Evolutionary conservation across 768 basidiomycete species (phyloP), one percentile per base, ranked within the genome.

Genomic region (Podaxis sp.): DNA sequence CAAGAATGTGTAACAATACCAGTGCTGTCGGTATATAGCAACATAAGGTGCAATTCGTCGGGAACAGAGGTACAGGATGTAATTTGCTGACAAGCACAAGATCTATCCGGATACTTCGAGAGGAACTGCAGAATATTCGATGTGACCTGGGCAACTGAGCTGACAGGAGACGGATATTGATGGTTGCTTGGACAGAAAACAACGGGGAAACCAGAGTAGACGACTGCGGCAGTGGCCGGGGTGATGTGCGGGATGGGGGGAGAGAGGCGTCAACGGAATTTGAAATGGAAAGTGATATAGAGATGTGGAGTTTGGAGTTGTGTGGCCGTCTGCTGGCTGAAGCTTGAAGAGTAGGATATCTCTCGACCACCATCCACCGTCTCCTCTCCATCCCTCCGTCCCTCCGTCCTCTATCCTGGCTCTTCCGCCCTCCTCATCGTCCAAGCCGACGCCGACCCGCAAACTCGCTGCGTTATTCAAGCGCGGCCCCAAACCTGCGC

Each of bases 401-500:
- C 2, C 47, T 29, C 57, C 57, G 9, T 40, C 47, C 33, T 49
- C 57, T 55, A 55, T 24, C 37, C 54, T 58, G 47, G 47, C 57
- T 58, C 47, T 58, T 24, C 57, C 47, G 57, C n/a, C 43, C 19
- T 5, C 29, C 15, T 6, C 46, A 47, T 25, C 54, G 19, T 38
- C 57, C 19, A 33, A n/a, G 3, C 57, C 57, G 33, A 58, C 57
- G 19, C 57, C 43, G 12, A 37, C 57, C n/a, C 57, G 57, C 13
- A 58, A 50, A 50, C 19, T 58, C n/a, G 47, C 57, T 49, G 57
- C 57, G 3, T 37, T 58, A 29, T 58, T 58, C 29, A 58, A 29
- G 12, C 57, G 57, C 43, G 33, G 57, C 33, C n/a, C 54, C 11
- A 55, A 55, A 19, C 54, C 29, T 53, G 29, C 51, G 29, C 51